phyloP scores from a whole-genome alignment of 2,329 filamentous ascomycete genomes.

The Aaosphaeria arxii region DNA sequence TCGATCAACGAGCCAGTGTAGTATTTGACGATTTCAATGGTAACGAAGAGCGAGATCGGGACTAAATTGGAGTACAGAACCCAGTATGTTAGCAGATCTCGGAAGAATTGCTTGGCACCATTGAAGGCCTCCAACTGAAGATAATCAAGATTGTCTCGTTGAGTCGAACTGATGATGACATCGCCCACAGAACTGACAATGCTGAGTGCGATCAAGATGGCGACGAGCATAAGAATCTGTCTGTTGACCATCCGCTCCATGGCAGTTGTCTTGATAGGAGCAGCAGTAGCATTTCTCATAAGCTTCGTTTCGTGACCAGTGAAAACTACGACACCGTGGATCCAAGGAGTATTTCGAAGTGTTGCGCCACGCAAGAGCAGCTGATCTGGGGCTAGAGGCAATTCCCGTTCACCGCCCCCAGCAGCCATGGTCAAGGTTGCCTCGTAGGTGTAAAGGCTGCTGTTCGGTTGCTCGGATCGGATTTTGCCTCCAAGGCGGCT shows the following conservation, averaged over 20 bases:
- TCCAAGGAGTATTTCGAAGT: conserved; percentile 92
- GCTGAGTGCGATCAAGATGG: conserved; percentile 78
- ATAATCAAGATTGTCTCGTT: conserved; percentile 65
- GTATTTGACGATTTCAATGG: conserved; percentile 96
- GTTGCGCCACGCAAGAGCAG: conserved; percentile 90
- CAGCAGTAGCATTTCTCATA: conserved; percentile 96
- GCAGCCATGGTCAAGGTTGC: conserved; percentile 88
- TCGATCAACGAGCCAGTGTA: conserved; percentile 98
- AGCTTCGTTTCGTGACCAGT: conserved; percentile 98
- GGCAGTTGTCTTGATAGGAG: conserved; percentile 95
- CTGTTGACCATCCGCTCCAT: conserved; percentile 92
- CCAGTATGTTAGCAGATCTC: conserved; percentile 97
- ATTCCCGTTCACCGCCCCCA: conserved; percentile 88
- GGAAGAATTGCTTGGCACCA: conserved; percentile 78
- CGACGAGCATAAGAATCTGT: conserved; percentile 86
- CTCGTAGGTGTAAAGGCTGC: conserved; percentile 97
- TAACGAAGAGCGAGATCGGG: conserved; percentile 96
- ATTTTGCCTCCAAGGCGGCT: conserved; percentile 82
- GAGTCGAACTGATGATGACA: conserved; percentile 65
- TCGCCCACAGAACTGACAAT: conserved; percentile 90
- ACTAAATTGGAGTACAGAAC: conserved; percentile 95
- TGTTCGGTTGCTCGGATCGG: conserved; percentile 95
- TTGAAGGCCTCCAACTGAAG: conserved; percentile 61
- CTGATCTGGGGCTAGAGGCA: conserved; percentile 87
- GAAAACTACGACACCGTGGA: conserved; percentile 94